These are phyloP conservation scores for Plenodomus biglobosus DNA, from an alignment of 2,329 filamentous ascomycete genomes.

Conservation along the genomic window DNA sequence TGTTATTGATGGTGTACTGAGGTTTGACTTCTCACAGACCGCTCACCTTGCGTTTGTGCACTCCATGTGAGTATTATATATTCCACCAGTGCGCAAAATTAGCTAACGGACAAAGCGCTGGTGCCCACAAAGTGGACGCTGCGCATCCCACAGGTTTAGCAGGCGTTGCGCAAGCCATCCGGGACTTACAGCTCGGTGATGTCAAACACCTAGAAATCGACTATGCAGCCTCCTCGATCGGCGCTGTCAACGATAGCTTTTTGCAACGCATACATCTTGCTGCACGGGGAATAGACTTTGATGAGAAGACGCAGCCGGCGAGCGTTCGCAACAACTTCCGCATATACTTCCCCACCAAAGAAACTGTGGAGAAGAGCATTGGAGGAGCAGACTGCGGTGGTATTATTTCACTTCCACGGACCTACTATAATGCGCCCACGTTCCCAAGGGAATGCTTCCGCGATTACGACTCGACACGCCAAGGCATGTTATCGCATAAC, in stretches of 20 bases:
- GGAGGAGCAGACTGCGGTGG: constrained; percentile 67
- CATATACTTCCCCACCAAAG: constrained; percentile 38
- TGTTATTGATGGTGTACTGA: constrained; percentile 67
- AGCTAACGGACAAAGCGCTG: constrained; percentile 25
- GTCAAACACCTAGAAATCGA: constrained; percentile 65
- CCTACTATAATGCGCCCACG: constrained; percentile 67
- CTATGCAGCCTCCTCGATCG: constrained; percentile 78
- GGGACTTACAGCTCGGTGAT: constrained; percentile 25
- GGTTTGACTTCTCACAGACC: constrained; percentile 82
- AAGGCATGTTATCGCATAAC: constrained; percentile 81
- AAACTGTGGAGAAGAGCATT: constrained; percentile 60
- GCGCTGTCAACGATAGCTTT: constrained; percentile 69
- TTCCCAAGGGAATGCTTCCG: constrained; percentile 75
- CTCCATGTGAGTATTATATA: constrained; percentile 65
- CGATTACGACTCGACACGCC: constrained; percentile 72
- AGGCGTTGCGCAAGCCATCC: constrained; percentile 69
- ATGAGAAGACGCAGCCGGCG: neutral
- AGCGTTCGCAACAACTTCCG: constrained; percentile 24
- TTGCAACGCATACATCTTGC: constrained; percentile 62
- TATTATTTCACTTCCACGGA: constrained; percentile 76
- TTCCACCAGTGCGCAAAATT: neutral
- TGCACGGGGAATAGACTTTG: constrained; percentile 48
- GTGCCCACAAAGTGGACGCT: constrained; percentile 34
- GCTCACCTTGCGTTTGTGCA: constrained; percentile 76
- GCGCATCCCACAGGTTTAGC: constrained; percentile 67